Evolutionary conservation across 352 stramenopile genomes (phyloP).

Genomic region (Pythium rhizo-oryzae): DNA sequence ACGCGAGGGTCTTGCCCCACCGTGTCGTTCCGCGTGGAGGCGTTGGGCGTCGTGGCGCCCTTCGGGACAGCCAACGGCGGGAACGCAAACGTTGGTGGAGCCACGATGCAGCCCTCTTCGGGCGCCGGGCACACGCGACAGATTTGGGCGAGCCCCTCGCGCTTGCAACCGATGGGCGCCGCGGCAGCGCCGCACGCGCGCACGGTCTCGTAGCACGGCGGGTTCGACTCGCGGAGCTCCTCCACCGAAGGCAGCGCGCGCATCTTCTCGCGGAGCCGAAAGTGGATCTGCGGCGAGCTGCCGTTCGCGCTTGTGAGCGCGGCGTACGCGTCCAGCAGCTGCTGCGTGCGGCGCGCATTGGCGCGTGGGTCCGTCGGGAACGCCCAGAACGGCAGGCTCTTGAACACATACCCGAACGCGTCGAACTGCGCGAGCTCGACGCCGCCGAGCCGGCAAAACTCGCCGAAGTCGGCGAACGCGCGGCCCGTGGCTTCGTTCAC

Average conservation of each 20-base stretch:
- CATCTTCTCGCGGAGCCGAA: slow-evolving; percentile 16
- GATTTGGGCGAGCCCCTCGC: slow-evolving; percentile 30
- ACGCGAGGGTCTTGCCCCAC: too few relatives aligned
- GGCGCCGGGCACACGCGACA: slow-evolving; percentile 26
- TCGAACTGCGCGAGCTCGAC: slow-evolving; percentile 33
- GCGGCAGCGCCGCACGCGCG: slow-evolving; percentile 3
- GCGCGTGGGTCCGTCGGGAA: slow-evolving; percentile 26
- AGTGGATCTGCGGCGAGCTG: slow-evolving; percentile 24
- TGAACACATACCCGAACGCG: slow-evolving; percentile 7
- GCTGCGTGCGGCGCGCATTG: slow-evolving; percentile 23
- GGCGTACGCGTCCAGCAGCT: slow-evolving; percentile 33
- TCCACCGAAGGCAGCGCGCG: slow-evolving; percentile 28
- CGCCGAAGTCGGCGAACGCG: slow-evolving; percentile 27
- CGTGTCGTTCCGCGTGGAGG: too few relatives aligned
- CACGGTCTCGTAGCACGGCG: slow-evolving; percentile 38
- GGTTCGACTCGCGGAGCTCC: slow-evolving; percentile 29
- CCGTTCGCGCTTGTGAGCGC: slow-evolving; percentile 3
- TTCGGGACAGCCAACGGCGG: slow-evolving; percentile 24
- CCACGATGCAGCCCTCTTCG: slow-evolving; percentile 5
- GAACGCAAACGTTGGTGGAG: slow-evolving; percentile 20
- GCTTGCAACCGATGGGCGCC: slow-evolving; percentile 23
- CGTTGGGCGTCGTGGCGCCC: not conserved
- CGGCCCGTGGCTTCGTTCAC: slow-evolving; percentile 19
- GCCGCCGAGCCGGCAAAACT: slow-evolving; percentile 31
- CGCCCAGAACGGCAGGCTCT: slow-evolving; percentile 36